Base-by-base conservation (phyloP, 2,329 filamentous ascomycete species). In the Microdochium trichocladiopsis region DNA sequence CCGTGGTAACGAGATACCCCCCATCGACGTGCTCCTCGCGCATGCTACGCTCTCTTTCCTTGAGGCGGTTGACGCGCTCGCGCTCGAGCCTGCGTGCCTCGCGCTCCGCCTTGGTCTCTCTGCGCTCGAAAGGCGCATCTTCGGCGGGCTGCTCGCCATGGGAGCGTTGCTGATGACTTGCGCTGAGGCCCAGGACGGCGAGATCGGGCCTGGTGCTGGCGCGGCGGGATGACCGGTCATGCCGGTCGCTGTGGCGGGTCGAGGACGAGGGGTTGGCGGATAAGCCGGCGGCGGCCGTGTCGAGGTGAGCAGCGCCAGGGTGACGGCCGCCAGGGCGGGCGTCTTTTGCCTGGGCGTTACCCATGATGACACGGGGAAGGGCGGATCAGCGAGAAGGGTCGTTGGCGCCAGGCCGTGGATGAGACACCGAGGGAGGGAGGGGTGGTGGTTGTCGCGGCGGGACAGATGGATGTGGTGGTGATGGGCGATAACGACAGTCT, bases 11-110 rank as follows among this genome's bases (percentile, higher is more conserved):
- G 48, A 99, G 73, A 71, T 86, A 99, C 22, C 94, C 94, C 21
- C 94, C 94, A 69, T 99, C 94, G 2, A 97, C 88, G 67, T 92
- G 84, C 66, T 99, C 94, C 61, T 96, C 92, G 57, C 78, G 84
- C 73, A 97, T 84, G 64, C 94, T 99, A 58, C 88, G 81, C 68
- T 96, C 92, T 48, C 94, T 83, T 67, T 99, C 94, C 67, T 90
- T 90, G 45, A 87, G 71, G 53, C 94, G 79, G 36, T 82, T 78
- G 16, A 80, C 74, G 47, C 90, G 84, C 68, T 97, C 93, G 63
- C 84, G 87, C 67, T 96, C 93, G 52, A 90, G 72, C 56, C 86
- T 88, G 56, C 93, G 81, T 21, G 90, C 90, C 67, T 99, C 94
- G 43, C 90, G 82, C 71, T 97, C 94, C 60, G 93, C 89, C 65